Percentiles rank a stretch among this genome's conserved stretches.
Conservation (phyloP, 768 basidiomycete genomes). For the Panus rudis region DNA sequence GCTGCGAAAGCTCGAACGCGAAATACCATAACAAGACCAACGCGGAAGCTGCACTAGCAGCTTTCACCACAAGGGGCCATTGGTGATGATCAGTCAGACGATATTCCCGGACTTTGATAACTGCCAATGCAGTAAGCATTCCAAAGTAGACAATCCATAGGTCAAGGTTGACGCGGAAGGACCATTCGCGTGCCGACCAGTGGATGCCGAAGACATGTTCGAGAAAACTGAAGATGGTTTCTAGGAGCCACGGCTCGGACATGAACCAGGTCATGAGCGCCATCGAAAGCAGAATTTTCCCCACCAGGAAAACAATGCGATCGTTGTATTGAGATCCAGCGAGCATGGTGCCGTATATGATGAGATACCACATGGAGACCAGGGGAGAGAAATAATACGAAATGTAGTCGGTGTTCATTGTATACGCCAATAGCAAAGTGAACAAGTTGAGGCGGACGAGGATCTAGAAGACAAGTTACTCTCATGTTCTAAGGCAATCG, state of each 20-base stretch:
- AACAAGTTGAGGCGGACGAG: constrained; percentile 73
- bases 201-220: constrained; percentile 61
- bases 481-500: neutral
- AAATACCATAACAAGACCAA: constrained; percentile 71
- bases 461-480: neutral
- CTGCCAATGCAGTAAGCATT: constrained; percentile 69
- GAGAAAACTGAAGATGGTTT: constrained; percentile 56
- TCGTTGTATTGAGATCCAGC: constrained; percentile 71
- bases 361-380: constrained; percentile 84
- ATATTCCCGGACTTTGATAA: constrained; percentile 69
- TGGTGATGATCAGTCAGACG: constrained; percentile 60
- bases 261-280: constrained; percentile 59
- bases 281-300: constrained; percentile 66
- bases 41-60: constrained; percentile 41
- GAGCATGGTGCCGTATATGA: constrained; percentile 77
- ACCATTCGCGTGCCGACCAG: constrained; percentile 86
- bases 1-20: constrained; percentile 68
- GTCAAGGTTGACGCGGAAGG: constrained; percentile 84
- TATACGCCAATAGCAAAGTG: constrained; percentile 76
- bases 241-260: constrained; percentile 53
- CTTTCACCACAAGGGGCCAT: constrained; percentile 53
- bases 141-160: constrained; percentile 85
- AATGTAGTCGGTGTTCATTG: constrained; percentile 89
- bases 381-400: constrained; percentile 89
- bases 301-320: constrained; percentile 53